Evolutionary conservation across 768 basidiomycete species (phyloP), one percentile per base, ranked within the genome.

Genomic region (Stropharia rugosoannulata): DNA sequence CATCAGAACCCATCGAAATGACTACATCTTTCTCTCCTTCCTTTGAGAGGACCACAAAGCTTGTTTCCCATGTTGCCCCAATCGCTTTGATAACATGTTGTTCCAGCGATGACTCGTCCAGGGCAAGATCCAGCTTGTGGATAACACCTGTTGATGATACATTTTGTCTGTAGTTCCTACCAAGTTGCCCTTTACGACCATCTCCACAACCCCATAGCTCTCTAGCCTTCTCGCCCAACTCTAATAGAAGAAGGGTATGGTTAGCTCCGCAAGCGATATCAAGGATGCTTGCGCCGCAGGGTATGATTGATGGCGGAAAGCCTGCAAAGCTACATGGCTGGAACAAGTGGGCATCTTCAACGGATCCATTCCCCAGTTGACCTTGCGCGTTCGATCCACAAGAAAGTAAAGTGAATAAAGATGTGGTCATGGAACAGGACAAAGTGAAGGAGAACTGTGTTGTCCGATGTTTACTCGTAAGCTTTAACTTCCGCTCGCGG

Each of bases 61-160:
- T 85, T 6, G 93, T 92, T 69, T 96, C 89, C 94, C 95, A 97
- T 42, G 85, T 78, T 0, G 87, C 82, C 12, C 83, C 83, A 13
- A 93, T 73, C 22, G 73, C 62, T 29, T 75, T 78, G 41, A 76
- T 71, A 15, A 68, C 61, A 68, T 85, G 85, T 4, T 70, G 75
- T 0, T 49, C 54, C 13, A 80, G 63, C 10, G 72, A 73, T 27
- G 70, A 55, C 47, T 63, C 61, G 7, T 73, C 63, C 1, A 80
- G 62, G 13, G 70, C 64, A 1, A 86, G 66, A 29, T 73, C 62
- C 48, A 90, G 71, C 12, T 71, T 79, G 55, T 70, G 69, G 62
- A 92, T 89, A 10, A 76, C 51, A 4, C 74, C 60, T 7, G 66
- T 62, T 16, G 62, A 54, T 44, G 47, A 51, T 39, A 62, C 47